A percentile compares a stretch with the other conserved stretches of the same genome.
These are phyloP conservation scores for Xylaria sp. DNA, from an alignment of 2,329 filamentous ascomycete genomes.

Conservation along the genomic window DNA sequence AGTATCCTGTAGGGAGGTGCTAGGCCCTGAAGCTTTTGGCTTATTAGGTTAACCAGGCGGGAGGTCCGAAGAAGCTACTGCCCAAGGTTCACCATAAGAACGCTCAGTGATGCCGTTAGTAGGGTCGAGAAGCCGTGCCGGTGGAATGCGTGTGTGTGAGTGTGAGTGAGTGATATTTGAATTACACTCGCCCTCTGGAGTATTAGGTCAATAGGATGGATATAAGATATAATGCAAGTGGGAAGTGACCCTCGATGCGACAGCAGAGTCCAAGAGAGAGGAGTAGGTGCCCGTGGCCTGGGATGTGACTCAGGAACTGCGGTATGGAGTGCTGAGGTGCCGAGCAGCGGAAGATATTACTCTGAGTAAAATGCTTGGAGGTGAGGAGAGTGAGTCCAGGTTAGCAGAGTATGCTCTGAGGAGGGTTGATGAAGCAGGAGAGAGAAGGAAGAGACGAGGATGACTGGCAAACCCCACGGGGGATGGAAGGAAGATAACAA, in stretches of 20 bases:
- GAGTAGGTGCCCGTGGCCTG: neutral
- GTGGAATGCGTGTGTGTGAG: neutral
- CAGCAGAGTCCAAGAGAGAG: neutral
- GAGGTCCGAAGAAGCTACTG: conserved; percentile 25
- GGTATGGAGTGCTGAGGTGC: neutral
- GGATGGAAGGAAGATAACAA: conserved; percentile 15
- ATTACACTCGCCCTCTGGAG: conserved; percentile 2
- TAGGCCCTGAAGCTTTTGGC: conserved; percentile 7
- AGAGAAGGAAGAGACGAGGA: conserved; percentile 10
- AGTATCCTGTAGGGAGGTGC: conserved; percentile 2
- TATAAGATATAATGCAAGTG: neutral
- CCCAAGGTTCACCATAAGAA: conserved; percentile 23
- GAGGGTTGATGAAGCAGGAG: neutral
- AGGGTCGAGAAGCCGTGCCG: conserved; percentile 16
- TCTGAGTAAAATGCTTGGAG: too few species aligned
- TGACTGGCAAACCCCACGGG: conserved; percentile 13
- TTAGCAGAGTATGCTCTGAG: neutral
- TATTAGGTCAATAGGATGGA: neutral
- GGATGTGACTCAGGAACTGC: neutral
- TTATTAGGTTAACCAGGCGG: conserved; percentile 19
- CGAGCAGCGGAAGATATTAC: neutral
- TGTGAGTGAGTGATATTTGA: neutral
- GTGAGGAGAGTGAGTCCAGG: too few species aligned
- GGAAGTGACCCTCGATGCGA: conserved; percentile 4
- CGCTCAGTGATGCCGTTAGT: conserved; percentile 22